phyloP scores from a whole-genome alignment of 2,329 filamentous ascomycete species.

The Fusarium neocosmosporiellum region DNA sequence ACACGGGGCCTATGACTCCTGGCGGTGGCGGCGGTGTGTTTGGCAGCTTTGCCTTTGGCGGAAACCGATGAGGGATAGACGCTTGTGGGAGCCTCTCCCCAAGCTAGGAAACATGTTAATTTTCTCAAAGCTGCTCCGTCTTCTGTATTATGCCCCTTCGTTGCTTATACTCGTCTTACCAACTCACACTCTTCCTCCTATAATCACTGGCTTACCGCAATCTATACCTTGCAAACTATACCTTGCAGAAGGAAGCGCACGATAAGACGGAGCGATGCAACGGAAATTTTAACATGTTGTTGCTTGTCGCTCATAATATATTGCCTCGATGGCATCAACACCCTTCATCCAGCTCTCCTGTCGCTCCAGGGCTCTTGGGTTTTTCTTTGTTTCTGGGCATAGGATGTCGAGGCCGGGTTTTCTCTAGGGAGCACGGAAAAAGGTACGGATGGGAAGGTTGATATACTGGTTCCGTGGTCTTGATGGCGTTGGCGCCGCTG shows the following conservation, averaged over 20 bases:
- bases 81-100: not conserved
- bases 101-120: constrained; percentile 25
- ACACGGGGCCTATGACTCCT: constrained; percentile 80
- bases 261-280: not conserved
- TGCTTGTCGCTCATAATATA: constrained; percentile 2
- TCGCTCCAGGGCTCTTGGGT: constrained; percentile 10
- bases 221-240: constrained; percentile 2
- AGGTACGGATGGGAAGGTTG: constrained; percentile 17
- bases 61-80: constrained; percentile 47
- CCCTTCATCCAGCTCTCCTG: not conserved
- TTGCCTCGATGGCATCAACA: not conserved
- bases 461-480: constrained; percentile 16
- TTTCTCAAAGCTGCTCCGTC: constrained; percentile 24
- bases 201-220: constrained; percentile 2
- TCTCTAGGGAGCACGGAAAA: constrained; percentile 16
- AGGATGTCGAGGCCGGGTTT: constrained; percentile 11
- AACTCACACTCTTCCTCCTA: constrained; percentile 1
- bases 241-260: not conserved
- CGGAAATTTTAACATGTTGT: not conserved
- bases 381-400: constrained; percentile 19
- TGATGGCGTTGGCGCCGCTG: constrained; percentile 35
- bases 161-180: not conserved
- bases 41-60: constrained; percentile 74
- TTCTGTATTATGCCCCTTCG: constrained; percentile 5
- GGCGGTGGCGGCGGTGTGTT: constrained; percentile 80